Evolutionary conservation across 2,329 filamentous ascomycete genomes (phyloP).

Genomic region (Pseudovirgaria hyperparasitica): DNA sequence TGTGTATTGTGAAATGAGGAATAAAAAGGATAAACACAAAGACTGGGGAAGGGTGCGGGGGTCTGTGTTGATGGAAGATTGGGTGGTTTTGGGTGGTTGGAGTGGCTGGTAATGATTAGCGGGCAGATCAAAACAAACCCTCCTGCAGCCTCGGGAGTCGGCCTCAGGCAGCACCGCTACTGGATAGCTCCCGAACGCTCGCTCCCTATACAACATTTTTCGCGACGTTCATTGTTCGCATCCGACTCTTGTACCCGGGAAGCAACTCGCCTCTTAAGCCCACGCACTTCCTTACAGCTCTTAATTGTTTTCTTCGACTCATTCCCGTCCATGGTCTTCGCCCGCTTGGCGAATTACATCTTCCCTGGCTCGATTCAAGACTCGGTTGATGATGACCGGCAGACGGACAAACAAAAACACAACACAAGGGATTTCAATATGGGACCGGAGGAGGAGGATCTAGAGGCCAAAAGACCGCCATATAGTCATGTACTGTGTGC

Average conservation of each 20-base stretch:
- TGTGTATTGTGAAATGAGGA: slow-evolving; percentile 35
- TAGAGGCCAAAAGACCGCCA: slow-evolving; percentile 32
- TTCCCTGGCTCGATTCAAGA: slow-evolving; percentile 23
- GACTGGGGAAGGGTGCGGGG: slow-evolving; percentile 8
- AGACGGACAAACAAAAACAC: slow-evolving; percentile 1
- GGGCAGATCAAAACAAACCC: slow-evolving; percentile 3
- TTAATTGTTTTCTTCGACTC: background rate
- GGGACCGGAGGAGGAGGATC: slow-evolving; percentile 17
- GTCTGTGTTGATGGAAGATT: slow-evolving; percentile 10
- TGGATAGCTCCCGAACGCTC: slow-evolving; percentile 2
- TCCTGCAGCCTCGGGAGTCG: slow-evolving; percentile 1
- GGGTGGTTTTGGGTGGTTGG: slow-evolving; percentile 9
- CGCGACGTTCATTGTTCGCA: background rate
- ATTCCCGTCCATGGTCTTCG: slow-evolving; percentile 31
- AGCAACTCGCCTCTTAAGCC: background rate
- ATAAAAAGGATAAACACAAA: slow-evolving; percentile 9
- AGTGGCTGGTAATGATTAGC: slow-evolving; percentile 9
- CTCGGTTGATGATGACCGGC: slow-evolving; percentile 24
- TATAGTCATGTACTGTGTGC: slow-evolving; percentile 32
- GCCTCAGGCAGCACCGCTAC: slow-evolving; percentile 1
- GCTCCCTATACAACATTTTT: background rate
- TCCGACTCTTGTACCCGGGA: slow-evolving; percentile 1
- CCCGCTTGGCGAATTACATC: slow-evolving; percentile 35
- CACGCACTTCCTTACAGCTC: background rate
- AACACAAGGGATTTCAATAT: slow-evolving; percentile 3